Evolutionary conservation across 202 grass and related monocot genomes (phyloP).

Genomic region (Setaria viridis): DNA sequence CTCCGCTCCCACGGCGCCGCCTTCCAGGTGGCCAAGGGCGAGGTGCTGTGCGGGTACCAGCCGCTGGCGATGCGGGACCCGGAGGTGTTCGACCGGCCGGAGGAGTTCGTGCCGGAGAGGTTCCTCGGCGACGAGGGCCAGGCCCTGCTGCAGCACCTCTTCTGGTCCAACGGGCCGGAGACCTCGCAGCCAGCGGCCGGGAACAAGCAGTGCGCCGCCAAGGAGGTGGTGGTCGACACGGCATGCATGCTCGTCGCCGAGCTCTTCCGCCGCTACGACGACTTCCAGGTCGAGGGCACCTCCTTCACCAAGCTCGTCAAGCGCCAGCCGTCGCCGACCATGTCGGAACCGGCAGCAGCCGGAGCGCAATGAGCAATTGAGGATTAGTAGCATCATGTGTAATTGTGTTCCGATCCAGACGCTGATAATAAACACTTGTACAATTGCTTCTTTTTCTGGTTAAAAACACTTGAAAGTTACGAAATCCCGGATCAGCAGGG

Average conservation of each 20-base stretch:
- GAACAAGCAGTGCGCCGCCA: conserved; percentile 96
- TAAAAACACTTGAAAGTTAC: not conserved
- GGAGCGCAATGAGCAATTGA: not conserved
- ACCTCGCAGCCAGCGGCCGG: conserved; percentile 45
- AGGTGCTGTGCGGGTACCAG: conserved; percentile 95
- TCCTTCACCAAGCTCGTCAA: conserved; percentile 66
- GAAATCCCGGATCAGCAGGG: not conserved
- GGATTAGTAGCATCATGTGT: not conserved
- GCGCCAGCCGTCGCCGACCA: not conserved
- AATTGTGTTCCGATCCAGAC: not conserved
- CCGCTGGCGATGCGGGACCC: conserved; percentile 80
- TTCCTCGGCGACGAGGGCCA: conserved; percentile 65
- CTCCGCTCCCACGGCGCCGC: conserved; percentile 60
- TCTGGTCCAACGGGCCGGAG: conserved; percentile 91
- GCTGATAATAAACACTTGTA: not conserved
- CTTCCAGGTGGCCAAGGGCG: conserved; percentile 60
- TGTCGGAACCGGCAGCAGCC: not conserved
- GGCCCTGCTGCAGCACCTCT: conserved; percentile 66
- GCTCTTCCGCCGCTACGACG: conserved; percentile 76
- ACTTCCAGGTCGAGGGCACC: conserved; percentile 55
- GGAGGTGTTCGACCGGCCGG: conserved; percentile 69
- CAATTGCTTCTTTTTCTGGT: not conserved
- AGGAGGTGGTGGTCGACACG: conserved; percentile 82
- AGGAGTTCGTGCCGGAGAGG: conserved; percentile 63
- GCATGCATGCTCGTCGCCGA: conserved; percentile 91